Evolutionary conservation across 208 protist species (phyloP), one percentile per base, ranked within the genome.

Genomic region (Leishmania arabica): DNA sequence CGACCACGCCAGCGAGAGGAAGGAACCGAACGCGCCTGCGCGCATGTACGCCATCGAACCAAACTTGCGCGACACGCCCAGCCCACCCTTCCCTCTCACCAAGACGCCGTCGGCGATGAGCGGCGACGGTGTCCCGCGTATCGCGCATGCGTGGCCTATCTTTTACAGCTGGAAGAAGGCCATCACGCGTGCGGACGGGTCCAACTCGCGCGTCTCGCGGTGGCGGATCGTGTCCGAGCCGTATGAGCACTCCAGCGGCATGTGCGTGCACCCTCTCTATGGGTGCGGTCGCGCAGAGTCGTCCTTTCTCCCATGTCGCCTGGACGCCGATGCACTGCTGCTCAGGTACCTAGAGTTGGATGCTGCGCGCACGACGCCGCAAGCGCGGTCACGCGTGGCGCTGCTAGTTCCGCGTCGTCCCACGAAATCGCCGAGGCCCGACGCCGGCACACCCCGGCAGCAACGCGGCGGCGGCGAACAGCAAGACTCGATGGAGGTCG

Each of bases 321-420:
- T 77, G 34, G 76, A 66, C 31, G 81, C 81, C 15, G 81, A 79
- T 68, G 69, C 58, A 60, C 58, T 84, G 72, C 56, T 84, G 81
- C 75, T 74, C 31, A 11, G 69, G 17, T 80, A 80, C 21, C 53
- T 84, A 49, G 69, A 68, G 56, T 64, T 34, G 37, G 56, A 84
- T 17, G 51, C 34, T 56, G 51, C 60, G 19, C 17, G 51, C 65
- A 4, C 21, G 45, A 49, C 7, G 51, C 66, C 31, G 7, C 34
- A 27, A 49, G 58, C 34, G 53, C 42, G 51, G 58, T 45, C 27
- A 31, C 49, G n/a, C 37, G 81, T 80, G 56, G 77, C 80, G 81
- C 69, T 84, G 56, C 34, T 80, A 2, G 54, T 62, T 1, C 80
- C 80, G 15, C 74, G 64, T 6, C 73, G 49, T 60, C 70, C 72